Percentiles rank a stretch among this genome's conserved stretches.
Evolutionary conservation across 805 yeast species (phyloP).

Genomic region (Grigorovia transvaalensis): DNA sequence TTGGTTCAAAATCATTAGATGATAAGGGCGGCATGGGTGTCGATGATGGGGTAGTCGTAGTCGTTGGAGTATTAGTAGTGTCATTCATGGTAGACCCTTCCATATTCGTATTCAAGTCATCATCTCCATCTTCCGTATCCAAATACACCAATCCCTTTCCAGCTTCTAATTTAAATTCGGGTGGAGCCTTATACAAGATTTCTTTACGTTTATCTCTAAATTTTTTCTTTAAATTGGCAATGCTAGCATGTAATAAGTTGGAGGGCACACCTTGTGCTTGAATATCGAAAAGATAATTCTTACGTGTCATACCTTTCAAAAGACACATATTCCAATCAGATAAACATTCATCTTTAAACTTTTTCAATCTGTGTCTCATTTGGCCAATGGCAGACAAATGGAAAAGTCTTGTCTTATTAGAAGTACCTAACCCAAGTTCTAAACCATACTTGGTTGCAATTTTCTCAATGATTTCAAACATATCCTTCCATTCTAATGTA

Average conservation of each 20-base stretch:
- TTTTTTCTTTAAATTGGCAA: slow-evolving; percentile 9
- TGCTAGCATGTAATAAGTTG: slow-evolving; percentile 12
- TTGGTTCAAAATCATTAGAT: background rate
- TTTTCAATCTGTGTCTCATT: slow-evolving; percentile 10
- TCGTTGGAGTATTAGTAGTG: background rate
- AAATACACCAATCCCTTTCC: slow-evolving; percentile 9
- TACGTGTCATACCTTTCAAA: slow-evolving; percentile 11
- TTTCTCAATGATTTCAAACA: slow-evolving; percentile 21
- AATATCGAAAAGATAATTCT: slow-evolving; percentile 13
- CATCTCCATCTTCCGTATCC: slow-evolving; percentile 1
- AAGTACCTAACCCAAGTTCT: slow-evolving; percentile 22
- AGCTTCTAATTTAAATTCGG: slow-evolving; percentile 15
- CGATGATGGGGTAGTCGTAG: background rate
- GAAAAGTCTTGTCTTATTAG: slow-evolving; percentile 6
- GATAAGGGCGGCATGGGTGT: background rate
- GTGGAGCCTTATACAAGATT: slow-evolving; percentile 12
- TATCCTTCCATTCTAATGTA: slow-evolving; percentile 21
- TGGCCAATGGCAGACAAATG: slow-evolving; percentile 14
- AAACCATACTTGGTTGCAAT: slow-evolving; percentile 16
- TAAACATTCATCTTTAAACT: slow-evolving; percentile 14
- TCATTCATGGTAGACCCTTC: background rate
- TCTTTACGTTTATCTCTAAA: slow-evolving; percentile 13
- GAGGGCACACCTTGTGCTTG: slow-evolving; percentile 18
- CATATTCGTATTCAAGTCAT: background rate
- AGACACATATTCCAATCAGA: slow-evolving; percentile 22